Evolutionary conservation across 2,329 filamentous ascomycete species (phyloP).

Genomic region (Ustulina deusta): DNA sequence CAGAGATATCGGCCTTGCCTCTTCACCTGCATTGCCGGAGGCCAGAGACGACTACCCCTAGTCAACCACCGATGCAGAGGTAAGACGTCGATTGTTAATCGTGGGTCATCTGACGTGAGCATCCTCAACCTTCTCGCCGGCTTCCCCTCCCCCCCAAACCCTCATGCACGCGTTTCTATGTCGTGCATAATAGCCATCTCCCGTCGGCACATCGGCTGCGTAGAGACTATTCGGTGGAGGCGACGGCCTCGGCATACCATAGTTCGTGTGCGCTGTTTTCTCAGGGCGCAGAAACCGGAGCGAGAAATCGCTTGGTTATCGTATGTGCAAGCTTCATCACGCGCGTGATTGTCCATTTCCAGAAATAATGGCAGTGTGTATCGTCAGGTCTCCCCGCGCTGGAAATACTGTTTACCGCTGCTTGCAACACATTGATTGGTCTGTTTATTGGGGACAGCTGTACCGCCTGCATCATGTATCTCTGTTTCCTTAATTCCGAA

Average conservation of each 20-base stretch:
- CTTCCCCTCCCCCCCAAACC: constrained; percentile 9
- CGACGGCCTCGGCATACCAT: background rate
- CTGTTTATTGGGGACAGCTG: constrained; percentile 31
- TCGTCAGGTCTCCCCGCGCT: constrained; percentile 15
- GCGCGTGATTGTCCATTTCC: constrained; percentile 7
- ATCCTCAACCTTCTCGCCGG: constrained; percentile 10
- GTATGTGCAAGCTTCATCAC: constrained; percentile 11
- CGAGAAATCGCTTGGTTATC: background rate
- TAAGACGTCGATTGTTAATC: constrained; percentile 27
- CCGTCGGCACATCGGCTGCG: constrained; percentile 30
- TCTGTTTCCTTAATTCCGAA: constrained; percentile 20
- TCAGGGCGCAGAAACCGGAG: background rate
- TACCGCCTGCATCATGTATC: constrained; percentile 32
- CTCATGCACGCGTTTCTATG: constrained; percentile 27
- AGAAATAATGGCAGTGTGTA: constrained; percentile 15
- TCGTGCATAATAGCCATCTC: constrained; percentile 30
- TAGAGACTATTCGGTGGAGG: constrained; percentile 5
- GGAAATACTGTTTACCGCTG: constrained; percentile 13
- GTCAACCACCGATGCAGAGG: constrained; percentile 21
- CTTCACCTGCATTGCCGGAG: constrained; percentile 2
- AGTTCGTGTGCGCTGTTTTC: background rate
- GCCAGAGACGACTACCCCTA: constrained; percentile 2
- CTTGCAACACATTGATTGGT: constrained; percentile 28
- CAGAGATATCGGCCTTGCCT: constrained; percentile 12
- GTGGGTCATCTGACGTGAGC: constrained; percentile 34